Evolutionary conservation across 352 stramenopile genomes (phyloP), one percentile per base, ranked within the genome.

Genomic region (Pythium oligandrum): DNA sequence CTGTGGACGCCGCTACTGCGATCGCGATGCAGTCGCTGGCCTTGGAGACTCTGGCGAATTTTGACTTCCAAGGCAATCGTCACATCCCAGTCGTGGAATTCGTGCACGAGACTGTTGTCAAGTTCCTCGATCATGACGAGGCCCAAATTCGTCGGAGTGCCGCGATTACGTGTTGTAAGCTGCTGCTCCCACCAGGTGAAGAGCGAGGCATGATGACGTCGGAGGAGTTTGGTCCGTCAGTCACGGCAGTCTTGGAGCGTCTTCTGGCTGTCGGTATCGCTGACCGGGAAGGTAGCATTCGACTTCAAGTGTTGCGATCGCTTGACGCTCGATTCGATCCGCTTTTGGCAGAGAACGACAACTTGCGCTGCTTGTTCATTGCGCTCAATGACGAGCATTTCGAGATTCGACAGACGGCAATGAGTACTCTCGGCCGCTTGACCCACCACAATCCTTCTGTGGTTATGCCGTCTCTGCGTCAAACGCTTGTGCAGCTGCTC

Each of bases 21-120:
- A 88, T 89, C 26, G 66, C 71, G 26, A 91, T 92, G 82, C 84
- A 95, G 59, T 74, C 78, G 4, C 78, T 95, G 8, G 85, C 85
- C 35, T 63, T 95, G 11, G 85, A 95, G 54, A 95, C 85, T 35
- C 66, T 95, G 5, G 81, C 83, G 4, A 90, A 84, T 34, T 95
- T 95, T 55, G 83, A 95, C 46, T 95, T 95, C 46, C 76, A 88
- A 38, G 83, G 83, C 17, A 95, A 90, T 48, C 81, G 83, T 12
- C 68, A 86, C 32, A 91, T 95, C 39, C 85, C 85, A 7, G 85
- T 95, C 65, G 86, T 95, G 77, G 79, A 90, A 50, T 92, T 92
- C 63, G 83, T 95, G 40, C 85, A 95, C 46, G 79, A 92, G 60
- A 89, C 77, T 4, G 85, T 95, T 30, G 85, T 93, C 3, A 93